Evolutionary conservation across 805 yeast species (phyloP), one percentile per base, ranked within the genome.

Genomic region (Wickerhamomyces rabaulensis): DNA sequence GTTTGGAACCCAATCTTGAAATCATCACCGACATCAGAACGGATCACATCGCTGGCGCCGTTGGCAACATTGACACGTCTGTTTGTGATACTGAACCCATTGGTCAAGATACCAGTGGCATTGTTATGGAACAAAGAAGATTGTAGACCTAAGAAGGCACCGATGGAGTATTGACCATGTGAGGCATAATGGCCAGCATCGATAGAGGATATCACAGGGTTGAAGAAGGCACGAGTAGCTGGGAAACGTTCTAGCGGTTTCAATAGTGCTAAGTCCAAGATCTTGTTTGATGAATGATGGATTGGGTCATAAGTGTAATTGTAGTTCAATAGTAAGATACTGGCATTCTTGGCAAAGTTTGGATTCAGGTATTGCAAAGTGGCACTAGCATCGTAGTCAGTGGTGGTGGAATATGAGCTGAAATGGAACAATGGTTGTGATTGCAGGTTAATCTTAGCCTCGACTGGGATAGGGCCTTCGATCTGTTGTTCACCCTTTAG

Each of bases 41-140:
- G 82, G 42, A 76, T 64, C n/a, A 70, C 66, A 49, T 76, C 80
- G 29, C 76, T 68, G 3, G 87, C 82, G 26, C 69, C 67, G 47
- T 77, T 82, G 9, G 69, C 68, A 13, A 84, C 67, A 44, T 78
- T 75, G 16, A 85, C 63, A 5, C 79, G 73, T 52, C 94, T 72
- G 59, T 78, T 77, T 2, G 74, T 69, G 15, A 82, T 67, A 17
- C 82, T 75, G n/a, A 85, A 54, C 7, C 95, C 96, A 42, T 75
- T 52, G 13, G 70, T 70, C 45, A 64, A 65, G 10, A 58, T 49
- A 12, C 46, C 38, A 4, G 52, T 42, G 6, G 65, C 63, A 7
- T 57, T 55, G 3, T 49, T 47, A 20, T 36, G 41, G 37, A 53
- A 22, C 54, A 68, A 67, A n/a, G 58, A 48, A 55, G 69, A 64